These are phyloP conservation scores for Xylariaceae sp. DNA, from an alignment of 2,329 filamentous ascomycete species.

Conservation along the genomic window DNA sequence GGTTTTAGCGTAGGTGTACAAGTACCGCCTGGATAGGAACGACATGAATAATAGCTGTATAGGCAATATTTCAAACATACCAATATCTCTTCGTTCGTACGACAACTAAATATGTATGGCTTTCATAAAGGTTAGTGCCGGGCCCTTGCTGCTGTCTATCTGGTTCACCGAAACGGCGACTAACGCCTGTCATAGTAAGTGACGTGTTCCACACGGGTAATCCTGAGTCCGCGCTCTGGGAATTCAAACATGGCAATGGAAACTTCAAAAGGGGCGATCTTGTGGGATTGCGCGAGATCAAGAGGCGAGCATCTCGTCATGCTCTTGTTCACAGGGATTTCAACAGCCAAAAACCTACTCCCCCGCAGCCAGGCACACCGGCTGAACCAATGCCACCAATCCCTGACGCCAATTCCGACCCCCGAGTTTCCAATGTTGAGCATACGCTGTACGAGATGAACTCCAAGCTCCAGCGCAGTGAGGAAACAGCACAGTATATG, in stretches of 20 bases:
- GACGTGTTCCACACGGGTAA: constrained; percentile 96
- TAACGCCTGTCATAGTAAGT: constrained; percentile 62
- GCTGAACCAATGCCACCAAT: constrained; percentile 70
- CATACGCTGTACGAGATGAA: constrained; percentile 79
- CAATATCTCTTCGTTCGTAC: constrained; percentile 97
- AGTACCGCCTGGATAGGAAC: not conserved
- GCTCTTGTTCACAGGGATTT: constrained; percentile 91
- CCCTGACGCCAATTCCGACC: constrained; percentile 73
- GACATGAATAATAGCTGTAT: constrained; percentile 21
- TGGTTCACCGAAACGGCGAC: constrained; percentile 13
- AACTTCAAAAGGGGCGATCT: constrained; percentile 96
- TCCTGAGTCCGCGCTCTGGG: constrained; percentile 91
- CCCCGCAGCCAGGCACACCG: constrained; percentile 79
- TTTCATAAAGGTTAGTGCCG: constrained; percentile 83
- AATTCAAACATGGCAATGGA: constrained; percentile 96
- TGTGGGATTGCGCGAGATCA: constrained; percentile 88
- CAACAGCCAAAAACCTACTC: constrained; percentile 68
- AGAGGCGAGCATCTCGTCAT: constrained; percentile 87
- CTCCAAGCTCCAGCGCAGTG: constrained; percentile 70
- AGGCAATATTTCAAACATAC: constrained; percentile 99
- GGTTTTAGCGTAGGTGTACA: constrained; percentile 77
- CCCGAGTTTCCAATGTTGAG: constrained; percentile 70
- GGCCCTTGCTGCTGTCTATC: constrained; percentile 1
- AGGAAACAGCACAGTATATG: constrained; percentile 77
- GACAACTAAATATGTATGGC: constrained; percentile 98